These are phyloP conservation scores for Tillandsia fasciculata DNA, from an alignment of 176 grass and related monocot genomes.

Conservation along the genomic window DNA sequence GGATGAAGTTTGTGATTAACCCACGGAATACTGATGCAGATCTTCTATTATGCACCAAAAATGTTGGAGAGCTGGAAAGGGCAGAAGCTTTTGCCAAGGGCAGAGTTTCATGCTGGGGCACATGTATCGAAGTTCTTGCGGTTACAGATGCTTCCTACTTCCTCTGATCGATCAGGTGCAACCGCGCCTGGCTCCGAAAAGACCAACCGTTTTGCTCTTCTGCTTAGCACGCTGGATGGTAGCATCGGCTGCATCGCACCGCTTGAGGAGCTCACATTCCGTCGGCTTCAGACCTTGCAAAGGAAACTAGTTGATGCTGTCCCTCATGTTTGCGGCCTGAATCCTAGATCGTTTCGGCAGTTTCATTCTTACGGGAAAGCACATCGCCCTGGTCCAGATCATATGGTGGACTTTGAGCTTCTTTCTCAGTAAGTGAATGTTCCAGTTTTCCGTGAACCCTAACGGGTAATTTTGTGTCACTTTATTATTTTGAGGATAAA, in stretches of 20 bases:
- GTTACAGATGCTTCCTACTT: constrained; percentile 62
- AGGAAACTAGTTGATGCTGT: constrained; percentile 69
- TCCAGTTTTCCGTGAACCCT: neutral
- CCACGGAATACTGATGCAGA: constrained; percentile 27
- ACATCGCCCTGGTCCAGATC: constrained; percentile 86
- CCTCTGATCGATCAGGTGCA: constrained; percentile 25
- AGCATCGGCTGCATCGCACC: constrained; percentile 94
- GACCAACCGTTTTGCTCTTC: constrained; percentile 77
- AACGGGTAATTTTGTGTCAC: neutral
- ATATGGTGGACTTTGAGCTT: constrained; percentile 81
- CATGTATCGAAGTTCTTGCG: constrained; percentile 78
- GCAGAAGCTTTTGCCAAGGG: constrained; percentile 74
- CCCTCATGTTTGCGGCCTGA: constrained; percentile 68
- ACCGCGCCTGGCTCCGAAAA: constrained; percentile 48
- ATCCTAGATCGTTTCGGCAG: constrained; percentile 75
- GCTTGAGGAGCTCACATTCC: constrained; percentile 73
- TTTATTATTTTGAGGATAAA: no score
- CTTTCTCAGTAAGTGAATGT: constrained; percentile 67
- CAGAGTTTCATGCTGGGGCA: constrained; percentile 79
- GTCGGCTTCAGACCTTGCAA: constrained; percentile 68
- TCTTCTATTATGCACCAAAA: constrained; percentile 95
- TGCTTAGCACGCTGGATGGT: constrained; percentile 80
- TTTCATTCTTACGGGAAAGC: constrained; percentile 63
- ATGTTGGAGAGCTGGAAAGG: constrained; percentile 95
- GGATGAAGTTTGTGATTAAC: no score